A percentile compares a stretch with the other conserved stretches of the same genome.
Evolutionary conservation across 2,329 filamentous ascomycete genomes (phyloP).

Genomic region (Elsinoe batatas): DNA sequence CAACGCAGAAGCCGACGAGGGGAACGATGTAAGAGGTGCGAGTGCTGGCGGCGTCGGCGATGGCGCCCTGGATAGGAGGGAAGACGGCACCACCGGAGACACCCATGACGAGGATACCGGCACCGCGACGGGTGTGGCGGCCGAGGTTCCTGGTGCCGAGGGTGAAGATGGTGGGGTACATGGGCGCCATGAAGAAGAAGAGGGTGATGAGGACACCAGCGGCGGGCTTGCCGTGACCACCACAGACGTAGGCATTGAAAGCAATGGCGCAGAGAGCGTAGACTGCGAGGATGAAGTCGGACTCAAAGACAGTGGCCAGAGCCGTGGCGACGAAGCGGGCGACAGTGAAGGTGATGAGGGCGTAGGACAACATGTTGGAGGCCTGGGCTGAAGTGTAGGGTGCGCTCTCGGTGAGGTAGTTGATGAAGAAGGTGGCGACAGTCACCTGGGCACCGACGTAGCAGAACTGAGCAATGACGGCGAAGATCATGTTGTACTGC

Average conservation of each 20-base stretch:
- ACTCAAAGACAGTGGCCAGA: slow-evolving; percentile 27
- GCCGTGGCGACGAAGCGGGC: slow-evolving; percentile 32
- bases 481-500: slow-evolving; percentile 33
- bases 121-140: slow-evolving; percentile 30
- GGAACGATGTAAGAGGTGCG: slow-evolving; percentile 37
- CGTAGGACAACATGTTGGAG: slow-evolving; percentile 31
- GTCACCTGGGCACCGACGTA: slow-evolving; percentile 32
- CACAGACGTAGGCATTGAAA: slow-evolving; percentile 27
- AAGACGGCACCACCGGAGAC: slow-evolving; percentile 29
- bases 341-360: slow-evolving; percentile 31
- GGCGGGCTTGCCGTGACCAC: slow-evolving; percentile 24
- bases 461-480: slow-evolving; percentile 29
- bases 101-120: slow-evolving; percentile 34
- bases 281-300: slow-evolving; percentile 29
- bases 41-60: slow-evolving; percentile 32
- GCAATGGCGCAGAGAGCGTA: slow-evolving; percentile 27
- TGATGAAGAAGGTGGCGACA: slow-evolving; percentile 31
- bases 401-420: slow-evolving; percentile 30
- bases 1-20: slow-evolving; percentile 35
- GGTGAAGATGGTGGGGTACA: slow-evolving; percentile 33
- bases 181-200: slow-evolving; percentile 30
- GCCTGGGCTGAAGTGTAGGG: slow-evolving; percentile 23
- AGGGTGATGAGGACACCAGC: slow-evolving; percentile 28
- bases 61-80: slow-evolving; percentile 30
- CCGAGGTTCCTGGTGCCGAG: slow-evolving; percentile 32